Evolutionary conservation across 1,284 basidiomycete species (phyloP).

Genomic region (Meripilus lineatus): DNA sequence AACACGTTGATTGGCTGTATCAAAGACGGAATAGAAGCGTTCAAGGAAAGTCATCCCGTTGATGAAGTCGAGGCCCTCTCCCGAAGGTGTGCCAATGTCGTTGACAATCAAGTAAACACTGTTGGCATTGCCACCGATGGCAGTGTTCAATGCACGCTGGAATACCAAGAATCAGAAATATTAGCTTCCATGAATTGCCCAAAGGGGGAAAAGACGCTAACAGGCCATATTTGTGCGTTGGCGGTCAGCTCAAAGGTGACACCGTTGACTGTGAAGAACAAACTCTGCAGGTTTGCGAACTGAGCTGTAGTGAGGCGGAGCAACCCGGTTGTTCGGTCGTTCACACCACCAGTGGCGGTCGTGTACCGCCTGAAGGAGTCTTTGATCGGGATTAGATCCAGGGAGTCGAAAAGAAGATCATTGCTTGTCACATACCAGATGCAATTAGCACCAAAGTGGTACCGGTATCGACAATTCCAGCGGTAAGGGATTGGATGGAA

Average conservation of each 20-base stretch:
- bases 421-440: constrained; percentile 19
- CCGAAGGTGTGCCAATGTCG: constrained; percentile 17
- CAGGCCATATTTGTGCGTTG: constrained; percentile 57
- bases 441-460: constrained; percentile 34
- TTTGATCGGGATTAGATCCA: background rate
- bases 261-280: constrained; percentile 27
- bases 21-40: constrained; percentile 63
- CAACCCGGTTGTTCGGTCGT: constrained; percentile 22
- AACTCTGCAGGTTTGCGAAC: constrained; percentile 22
- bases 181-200: background rate
- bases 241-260: constrained; percentile 39
- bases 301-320: constrained; percentile 21
- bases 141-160: constrained; percentile 19
- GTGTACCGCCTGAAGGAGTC: constrained; percentile 23
- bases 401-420: background rate
- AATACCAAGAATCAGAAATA: background rate
- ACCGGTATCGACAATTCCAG: constrained; percentile 28
- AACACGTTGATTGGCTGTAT: constrained; percentile 41
- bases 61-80: constrained; percentile 28
- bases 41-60: constrained; percentile 36
- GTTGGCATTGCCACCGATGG: constrained; percentile 22
- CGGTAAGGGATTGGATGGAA: constrained; percentile 34
- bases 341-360: constrained; percentile 20
- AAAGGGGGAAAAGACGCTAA: constrained; percentile 23
- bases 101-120: constrained; percentile 25